phyloP scores from a whole-genome alignment of 2,329 filamentous ascomycete species.

The Arthrobotrys sphaeroides region DNA sequence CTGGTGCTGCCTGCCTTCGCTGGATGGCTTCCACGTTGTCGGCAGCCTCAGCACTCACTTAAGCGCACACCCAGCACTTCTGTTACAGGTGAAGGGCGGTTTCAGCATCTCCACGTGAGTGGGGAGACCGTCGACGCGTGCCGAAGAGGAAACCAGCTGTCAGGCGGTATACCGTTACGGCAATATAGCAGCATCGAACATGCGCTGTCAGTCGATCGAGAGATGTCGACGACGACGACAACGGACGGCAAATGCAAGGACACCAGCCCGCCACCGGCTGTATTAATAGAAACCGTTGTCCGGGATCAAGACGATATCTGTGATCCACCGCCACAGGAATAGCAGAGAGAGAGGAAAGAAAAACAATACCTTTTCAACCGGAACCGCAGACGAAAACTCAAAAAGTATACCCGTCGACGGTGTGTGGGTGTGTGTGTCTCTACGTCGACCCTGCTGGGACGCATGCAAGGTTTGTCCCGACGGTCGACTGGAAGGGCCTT shows the following conservation, averaged over 20 bases:
- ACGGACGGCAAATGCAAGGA: background rate
- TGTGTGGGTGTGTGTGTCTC: background rate
- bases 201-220: slow-evolving; percentile 1
- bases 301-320: slow-evolving; percentile 6
- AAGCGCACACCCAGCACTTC: too few relatives aligned
- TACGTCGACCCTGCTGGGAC: slow-evolving; percentile 11
- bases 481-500: background rate
- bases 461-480: slow-evolving; percentile 21
- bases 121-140: background rate
- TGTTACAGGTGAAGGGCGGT: too few relatives aligned
- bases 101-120: background rate
- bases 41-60: background rate
- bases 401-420: background rate
- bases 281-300: slow-evolving; percentile 18
- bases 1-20: too few relatives aligned
- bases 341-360: background rate
- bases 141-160: background rate
- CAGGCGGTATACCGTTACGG: background rate
- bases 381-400: background rate
- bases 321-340: slow-evolving; percentile 20
- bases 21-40: slow-evolving; percentile 8
- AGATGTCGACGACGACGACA: background rate
- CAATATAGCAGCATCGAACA: background rate
- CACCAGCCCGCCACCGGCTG: background rate
- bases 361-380: slow-evolving; percentile 6